Conservation (phyloP, 1,139 yeast genomes). For the Debaryomyces sp. region DNA sequence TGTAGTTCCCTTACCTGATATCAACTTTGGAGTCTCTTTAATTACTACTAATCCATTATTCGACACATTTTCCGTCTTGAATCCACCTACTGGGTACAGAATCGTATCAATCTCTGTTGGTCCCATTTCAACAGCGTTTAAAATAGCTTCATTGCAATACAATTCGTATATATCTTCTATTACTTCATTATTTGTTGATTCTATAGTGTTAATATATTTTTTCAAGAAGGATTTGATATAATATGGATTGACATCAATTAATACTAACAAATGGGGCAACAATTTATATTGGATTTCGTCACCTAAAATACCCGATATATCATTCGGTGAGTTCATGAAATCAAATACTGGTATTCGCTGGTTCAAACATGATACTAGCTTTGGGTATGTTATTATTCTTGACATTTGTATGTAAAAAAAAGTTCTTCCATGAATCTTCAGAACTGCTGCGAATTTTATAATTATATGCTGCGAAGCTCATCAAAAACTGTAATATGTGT, state of each 20-base stretch:
- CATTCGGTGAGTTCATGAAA: slow-evolving; percentile 11
- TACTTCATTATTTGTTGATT: slow-evolving; percentile 27
- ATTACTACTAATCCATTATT: slow-evolving; percentile 39
- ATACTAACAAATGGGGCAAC: slow-evolving; percentile 17
- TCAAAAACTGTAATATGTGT: background rate
- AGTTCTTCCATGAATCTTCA: background rate
- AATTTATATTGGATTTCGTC: slow-evolving; percentile 20
- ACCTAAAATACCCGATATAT: slow-evolving; percentile 10
- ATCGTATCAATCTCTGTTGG: slow-evolving; percentile 54
- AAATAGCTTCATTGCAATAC: slow-evolving; percentile 40
- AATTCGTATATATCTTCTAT: slow-evolving; percentile 55
- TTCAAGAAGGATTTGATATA: slow-evolving; percentile 53
- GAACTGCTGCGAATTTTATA: background rate
- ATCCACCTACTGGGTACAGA: slow-evolving; percentile 43
- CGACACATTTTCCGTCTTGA: slow-evolving; percentile 11
- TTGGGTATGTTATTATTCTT: slow-evolving; percentile 1
- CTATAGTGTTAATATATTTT: slow-evolving; percentile 39
- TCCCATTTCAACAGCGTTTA: slow-evolving; percentile 39
- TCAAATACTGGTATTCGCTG: slow-evolving; percentile 22
- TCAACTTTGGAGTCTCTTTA: slow-evolving; percentile 62
- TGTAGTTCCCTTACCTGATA: slow-evolving; percentile 79
- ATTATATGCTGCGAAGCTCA: background rate
- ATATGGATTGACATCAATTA: slow-evolving; percentile 43
- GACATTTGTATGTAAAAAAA: background rate
- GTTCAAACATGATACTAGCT: slow-evolving; percentile 13